Evolutionary conservation across 2,329 filamentous ascomycete species (phyloP), one percentile per base, ranked within the genome.

Genomic region (Diaporthe ilicicola): DNA sequence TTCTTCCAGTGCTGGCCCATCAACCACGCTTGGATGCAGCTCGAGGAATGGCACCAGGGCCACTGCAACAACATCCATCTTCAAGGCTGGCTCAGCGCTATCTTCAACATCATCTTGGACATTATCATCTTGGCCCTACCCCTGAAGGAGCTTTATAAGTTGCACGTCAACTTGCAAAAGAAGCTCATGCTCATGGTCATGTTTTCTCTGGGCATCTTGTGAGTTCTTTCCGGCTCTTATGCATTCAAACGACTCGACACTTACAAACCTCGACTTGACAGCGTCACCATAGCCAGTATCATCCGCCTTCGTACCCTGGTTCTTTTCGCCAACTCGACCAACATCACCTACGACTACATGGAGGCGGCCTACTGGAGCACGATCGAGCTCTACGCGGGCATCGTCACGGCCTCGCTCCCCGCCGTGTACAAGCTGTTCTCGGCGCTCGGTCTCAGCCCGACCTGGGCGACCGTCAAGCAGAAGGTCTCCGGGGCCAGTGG

Each of bases 31-130:
- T 64, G 59, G 59, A 29, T 64, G 29, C 59, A 64, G 44, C 44
- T 64, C 13, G 59, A 64, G 44, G 44, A 64, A 44, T 64, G 59
- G 59, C 59, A 64, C 29, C 42, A 50, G 1, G 59, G 59, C 29
- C n/a, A 50, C 7, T 64, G 59, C 59, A 64, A 64, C 44, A 50
- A 64, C 15, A 50, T 64, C 44, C 59, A 64, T 29, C 59, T 64
- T 12, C 59, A 64, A 29, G 59, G 59, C 7, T 64, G 59, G 59
- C n/a, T 50, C 27, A 67, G 54, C 51, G 65, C 78, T 12, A 75
- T 77, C 3, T 78, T 79, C 73, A 80, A 80, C 24, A 80, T 82
- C 44, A 44, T 77, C 15, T 78, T 77, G 9, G 81, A 82, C 64
- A 48, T 81, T 10, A 72, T 79, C 15, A 79, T 82, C 65, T 73